phyloP scores from a whole-genome alignment of 192 early-diverging fungal genomes.

The Linnemannia elongata region DNA sequence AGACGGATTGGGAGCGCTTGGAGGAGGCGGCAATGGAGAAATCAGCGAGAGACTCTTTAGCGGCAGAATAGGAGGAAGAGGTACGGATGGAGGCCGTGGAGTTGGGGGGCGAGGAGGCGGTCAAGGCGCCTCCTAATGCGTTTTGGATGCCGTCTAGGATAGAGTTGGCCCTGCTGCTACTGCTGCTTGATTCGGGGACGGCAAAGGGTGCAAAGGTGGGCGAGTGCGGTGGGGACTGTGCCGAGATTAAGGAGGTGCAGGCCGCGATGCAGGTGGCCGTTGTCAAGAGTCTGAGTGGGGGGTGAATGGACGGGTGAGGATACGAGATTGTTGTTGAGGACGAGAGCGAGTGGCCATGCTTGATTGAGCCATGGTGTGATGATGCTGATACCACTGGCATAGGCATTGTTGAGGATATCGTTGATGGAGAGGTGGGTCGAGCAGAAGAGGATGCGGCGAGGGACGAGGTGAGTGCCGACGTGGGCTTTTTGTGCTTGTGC shows the following conservation, averaged over 20 bases:
- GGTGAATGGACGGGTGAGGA: constrained; percentile 42
- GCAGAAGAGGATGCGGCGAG: background rate
- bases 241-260: constrained; percentile 40
- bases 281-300: constrained; percentile 42
- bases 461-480: constrained; percentile 6
- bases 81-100: background rate
- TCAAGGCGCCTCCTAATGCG: constrained; percentile 14
- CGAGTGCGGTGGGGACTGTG: constrained; percentile 52
- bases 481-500: constrained; percentile 4
- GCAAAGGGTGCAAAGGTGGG: constrained; percentile 40
- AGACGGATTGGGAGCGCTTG: background rate
- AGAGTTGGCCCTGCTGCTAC: constrained; percentile 31
- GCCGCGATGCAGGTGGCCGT: constrained; percentile 50
- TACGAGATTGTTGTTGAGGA: constrained; percentile 27
- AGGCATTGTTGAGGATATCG: background rate
- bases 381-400: constrained; percentile 2
- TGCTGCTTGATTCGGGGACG: constrained; percentile 10
- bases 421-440: background rate
- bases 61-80: constrained; percentile 36
- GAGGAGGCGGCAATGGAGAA: constrained; percentile 45
- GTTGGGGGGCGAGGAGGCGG: constrained; percentile 17
- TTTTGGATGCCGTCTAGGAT: constrained; percentile 45
- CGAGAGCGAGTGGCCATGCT: constrained; percentile 22
- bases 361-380: background rate
- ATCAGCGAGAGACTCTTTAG: constrained; percentile 42